These are phyloP conservation scores for Haplosporangium sp. DNA, from an alignment of 371 early-diverging fungal species.

Conservation along the genomic window DNA sequence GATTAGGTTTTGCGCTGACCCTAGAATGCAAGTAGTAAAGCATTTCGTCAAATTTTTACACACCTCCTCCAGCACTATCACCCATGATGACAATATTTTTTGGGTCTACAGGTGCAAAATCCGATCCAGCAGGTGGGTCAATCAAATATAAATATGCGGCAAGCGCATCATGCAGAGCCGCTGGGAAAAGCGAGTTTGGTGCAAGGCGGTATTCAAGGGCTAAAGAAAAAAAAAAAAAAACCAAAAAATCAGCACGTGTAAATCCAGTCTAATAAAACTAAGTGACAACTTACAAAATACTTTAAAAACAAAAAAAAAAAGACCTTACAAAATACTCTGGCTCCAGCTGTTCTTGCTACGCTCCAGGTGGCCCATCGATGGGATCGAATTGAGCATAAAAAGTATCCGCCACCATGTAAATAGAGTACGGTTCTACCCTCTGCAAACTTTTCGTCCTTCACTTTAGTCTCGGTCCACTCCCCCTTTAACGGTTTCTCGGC, in stretches of 20 bases:
- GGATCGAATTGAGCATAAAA: slow-evolving; percentile 37
- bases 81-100: no score
- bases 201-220: slow-evolving; percentile 83
- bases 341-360: slow-evolving; percentile 40
- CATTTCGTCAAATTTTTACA: no score
- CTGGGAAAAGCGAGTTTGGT: slow-evolving; percentile 85
- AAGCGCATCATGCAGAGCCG: slow-evolving; percentile 82
- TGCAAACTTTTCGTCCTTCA: slow-evolving; percentile 31
- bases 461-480: slow-evolving; percentile 45
- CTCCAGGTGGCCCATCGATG: slow-evolving; percentile 44
- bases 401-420: slow-evolving; percentile 52
- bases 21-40: no score
- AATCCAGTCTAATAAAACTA: no score
- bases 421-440: slow-evolving; percentile 50
- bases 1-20: no score
- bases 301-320: not conserved
- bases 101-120: slow-evolving; percentile 62
- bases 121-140: slow-evolving; percentile 63
- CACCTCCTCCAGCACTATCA: no score
- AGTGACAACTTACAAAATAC: not conserved
- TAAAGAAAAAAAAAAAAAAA: slow-evolving; percentile 7
- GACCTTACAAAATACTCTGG: slow-evolving; percentile 42
- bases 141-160: slow-evolving; percentile 76
- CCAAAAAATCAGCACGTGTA: no score
- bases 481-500: slow-evolving; percentile 30